A percentile compares a stretch with the other conserved stretches of the same genome.
phyloP scores from a whole-genome alignment of 768 basidiomycete species.

The Phanerochaete carnosa region DNA sequence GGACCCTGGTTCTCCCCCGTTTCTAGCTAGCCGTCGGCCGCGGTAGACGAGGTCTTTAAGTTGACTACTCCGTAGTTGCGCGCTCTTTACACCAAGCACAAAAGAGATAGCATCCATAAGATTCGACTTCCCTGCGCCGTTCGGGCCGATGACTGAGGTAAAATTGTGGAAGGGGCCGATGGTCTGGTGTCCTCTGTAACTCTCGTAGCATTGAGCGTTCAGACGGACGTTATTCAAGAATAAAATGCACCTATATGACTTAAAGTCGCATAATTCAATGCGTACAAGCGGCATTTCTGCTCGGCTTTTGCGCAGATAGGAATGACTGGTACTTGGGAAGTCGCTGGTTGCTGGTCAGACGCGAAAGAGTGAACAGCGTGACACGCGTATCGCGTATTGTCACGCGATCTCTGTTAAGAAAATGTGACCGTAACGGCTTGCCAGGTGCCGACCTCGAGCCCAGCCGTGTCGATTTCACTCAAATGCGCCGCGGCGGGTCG shows the following conservation, averaged over 20 bases:
- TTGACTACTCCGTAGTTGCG: constrained; percentile 88
- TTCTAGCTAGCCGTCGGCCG: constrained; percentile 65
- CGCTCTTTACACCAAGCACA: constrained; percentile 94
- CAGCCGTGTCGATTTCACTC: too few relatives aligned
- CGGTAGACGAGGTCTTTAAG: constrained; percentile 96
- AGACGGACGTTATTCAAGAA: neutral
- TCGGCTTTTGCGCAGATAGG: neutral
- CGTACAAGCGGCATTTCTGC: constrained; percentile 69
- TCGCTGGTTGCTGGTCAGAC: neutral
- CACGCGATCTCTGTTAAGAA: neutral
- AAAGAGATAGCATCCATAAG: constrained; percentile 99
- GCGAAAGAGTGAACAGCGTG: neutral
- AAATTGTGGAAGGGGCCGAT: constrained; percentile 93
- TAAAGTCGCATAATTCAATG: constrained; percentile 95
- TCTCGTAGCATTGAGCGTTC: neutral
- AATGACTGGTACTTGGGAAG: neutral
- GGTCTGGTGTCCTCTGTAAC: constrained; percentile 66
- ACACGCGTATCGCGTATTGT: neutral
- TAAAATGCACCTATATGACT: constrained; percentile 72
- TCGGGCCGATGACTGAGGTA: constrained; percentile 95
- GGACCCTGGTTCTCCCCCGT: constrained; percentile 31
- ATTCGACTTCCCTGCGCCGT: constrained; percentile 98
- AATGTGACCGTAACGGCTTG: neutral
- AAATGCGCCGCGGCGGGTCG: too few relatives aligned
- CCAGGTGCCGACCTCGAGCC: neutral